Conservation (phyloP, 2,329 filamentous ascomycete species). For the Fusarium armeniacum region DNA sequence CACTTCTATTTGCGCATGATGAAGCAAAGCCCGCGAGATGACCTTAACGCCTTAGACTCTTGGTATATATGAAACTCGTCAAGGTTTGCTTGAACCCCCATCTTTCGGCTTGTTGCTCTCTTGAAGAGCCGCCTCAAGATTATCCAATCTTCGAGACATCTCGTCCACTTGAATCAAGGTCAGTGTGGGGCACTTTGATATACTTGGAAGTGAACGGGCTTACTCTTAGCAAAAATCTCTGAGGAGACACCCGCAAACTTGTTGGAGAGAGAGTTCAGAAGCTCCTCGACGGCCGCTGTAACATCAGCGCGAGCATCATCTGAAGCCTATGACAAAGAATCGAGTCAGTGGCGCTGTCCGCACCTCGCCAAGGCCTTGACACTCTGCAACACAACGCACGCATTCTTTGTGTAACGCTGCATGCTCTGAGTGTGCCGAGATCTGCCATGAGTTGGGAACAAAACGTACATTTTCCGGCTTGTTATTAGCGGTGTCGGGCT, state of each 20-base stretch:
- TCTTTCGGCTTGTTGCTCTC: constrained; percentile 64
- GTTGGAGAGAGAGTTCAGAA: constrained; percentile 84
- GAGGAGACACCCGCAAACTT: constrained; percentile 89
- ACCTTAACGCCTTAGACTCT: constrained; percentile 29
- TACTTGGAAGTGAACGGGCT: constrained; percentile 53
- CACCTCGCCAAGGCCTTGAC: constrained; percentile 5
- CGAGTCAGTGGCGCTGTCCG: constrained; percentile 36
- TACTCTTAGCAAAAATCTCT: constrained; percentile 91
- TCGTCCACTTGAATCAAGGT: constrained; percentile 81
- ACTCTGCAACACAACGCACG: constrained; percentile 11
- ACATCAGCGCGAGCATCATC: constrained; percentile 74
- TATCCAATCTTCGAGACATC: constrained; percentile 89
- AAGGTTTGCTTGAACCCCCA: constrained; percentile 56
- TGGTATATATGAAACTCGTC: constrained; percentile 6
- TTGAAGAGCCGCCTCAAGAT: constrained; percentile 80
- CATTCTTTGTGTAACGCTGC: constrained; percentile 14
- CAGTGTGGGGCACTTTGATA: constrained; percentile 18
- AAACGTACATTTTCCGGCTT: constrained; percentile 56
- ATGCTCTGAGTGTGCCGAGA: not conserved
- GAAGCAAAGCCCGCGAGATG: constrained; percentile 32
- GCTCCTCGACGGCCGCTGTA: constrained; percentile 84
- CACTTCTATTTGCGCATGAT: constrained; percentile 29
- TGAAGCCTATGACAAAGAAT: constrained; percentile 50
- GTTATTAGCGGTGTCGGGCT: constrained; percentile 50
- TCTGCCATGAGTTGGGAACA: not conserved